A percentile compares a stretch with the other conserved stretches of the same genome.
Evolutionary conservation across 2,329 filamentous ascomycete genomes (phyloP).

Genomic region (Paracorniculantispora psalliotae): DNA sequence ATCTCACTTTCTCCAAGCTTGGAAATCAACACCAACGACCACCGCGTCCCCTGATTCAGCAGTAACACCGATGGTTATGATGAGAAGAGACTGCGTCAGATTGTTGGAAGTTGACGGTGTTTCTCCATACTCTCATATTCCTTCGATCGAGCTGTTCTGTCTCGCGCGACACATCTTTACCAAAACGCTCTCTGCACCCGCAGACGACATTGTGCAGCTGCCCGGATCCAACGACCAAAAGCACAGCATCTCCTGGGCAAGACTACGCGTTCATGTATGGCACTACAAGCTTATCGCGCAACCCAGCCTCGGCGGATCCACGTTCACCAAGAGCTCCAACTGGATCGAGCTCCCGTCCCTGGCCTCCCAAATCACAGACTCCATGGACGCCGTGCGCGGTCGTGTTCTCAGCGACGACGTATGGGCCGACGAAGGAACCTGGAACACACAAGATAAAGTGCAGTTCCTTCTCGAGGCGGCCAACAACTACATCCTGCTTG

Average conservation of each 20-base stretch:
- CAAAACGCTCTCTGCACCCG: constrained; percentile 18
- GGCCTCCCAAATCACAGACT: constrained; percentile 42
- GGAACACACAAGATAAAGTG: constrained; percentile 49
- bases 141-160: constrained; percentile 76
- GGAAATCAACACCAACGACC: constrained; percentile 16
- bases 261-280: constrained; percentile 68
- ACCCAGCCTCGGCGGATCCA: constrained; percentile 50
- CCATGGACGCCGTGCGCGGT: constrained; percentile 37
- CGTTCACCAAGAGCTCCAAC: constrained; percentile 51
- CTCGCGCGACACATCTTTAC: constrained; percentile 56
- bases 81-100: constrained; percentile 57
- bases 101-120: constrained; percentile 78
- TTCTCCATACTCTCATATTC: constrained; percentile 77
- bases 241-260: constrained; percentile 52
- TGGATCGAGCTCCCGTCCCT: constrained; percentile 57
- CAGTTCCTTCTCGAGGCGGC: constrained; percentile 78
- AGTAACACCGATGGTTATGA: constrained; percentile 27
- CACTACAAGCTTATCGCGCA: constrained; percentile 57
- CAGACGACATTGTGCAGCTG: constrained; percentile 22
- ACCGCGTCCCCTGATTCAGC: background rate
- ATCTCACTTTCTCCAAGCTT: constrained; percentile 36
- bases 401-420: constrained; percentile 33
- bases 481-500: constrained; percentile 78
- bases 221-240: constrained; percentile 31
- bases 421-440: constrained; percentile 32